Evolutionary conservation across 345 rosid species (phyloP), one percentile per base, ranked within the genome.

Genomic region (Carallia brachiata): DNA sequence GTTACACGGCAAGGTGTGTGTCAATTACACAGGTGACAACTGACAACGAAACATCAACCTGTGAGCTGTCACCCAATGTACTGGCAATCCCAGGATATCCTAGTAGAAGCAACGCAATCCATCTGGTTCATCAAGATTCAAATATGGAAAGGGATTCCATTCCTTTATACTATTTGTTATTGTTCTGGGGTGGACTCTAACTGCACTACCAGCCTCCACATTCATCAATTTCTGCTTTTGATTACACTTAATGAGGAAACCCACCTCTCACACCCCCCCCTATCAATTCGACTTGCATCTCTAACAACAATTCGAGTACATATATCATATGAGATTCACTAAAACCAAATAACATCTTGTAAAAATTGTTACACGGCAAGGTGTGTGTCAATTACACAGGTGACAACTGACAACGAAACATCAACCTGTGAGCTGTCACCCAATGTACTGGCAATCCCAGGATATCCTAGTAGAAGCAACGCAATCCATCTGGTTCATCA

Each of bases 1-100:
- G 27, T 56, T 23, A 56, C 32, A 56, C 6, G 15, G 12, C 50
- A 30, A 61, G 50, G 12, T 44, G 50, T 44, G 50, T 17, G 10
- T 47, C 34, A 44, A 70, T 36, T 60, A 18, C 73, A 58, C 28
- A 52, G 37, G 3, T 69, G 57, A 48, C 0, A n/a, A n/a, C 50
- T 44, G 50, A 44, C 50, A 12, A 44, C 2, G 52, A 36, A 54
- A 31, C 15, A n/a, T 48, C 6, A 36, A 18, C 65, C 52, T 1
- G 6, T 31, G 13, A 69, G 65, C 12, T 6, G 27, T 57, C 28
- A 40, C 16, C 18, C 4, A 27, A 18, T 34, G 28, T 6, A 53
- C 17, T 68, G 57, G 28, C 66, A 61, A 9, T 31, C 18, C 10
- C 52, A 59, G 5, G 9, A 60, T 48, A 48, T 60, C 36, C 34